phyloP scores from a whole-genome alignment of 176 grass and related monocot genomes.

The Thinopyrum elongatum region DNA sequence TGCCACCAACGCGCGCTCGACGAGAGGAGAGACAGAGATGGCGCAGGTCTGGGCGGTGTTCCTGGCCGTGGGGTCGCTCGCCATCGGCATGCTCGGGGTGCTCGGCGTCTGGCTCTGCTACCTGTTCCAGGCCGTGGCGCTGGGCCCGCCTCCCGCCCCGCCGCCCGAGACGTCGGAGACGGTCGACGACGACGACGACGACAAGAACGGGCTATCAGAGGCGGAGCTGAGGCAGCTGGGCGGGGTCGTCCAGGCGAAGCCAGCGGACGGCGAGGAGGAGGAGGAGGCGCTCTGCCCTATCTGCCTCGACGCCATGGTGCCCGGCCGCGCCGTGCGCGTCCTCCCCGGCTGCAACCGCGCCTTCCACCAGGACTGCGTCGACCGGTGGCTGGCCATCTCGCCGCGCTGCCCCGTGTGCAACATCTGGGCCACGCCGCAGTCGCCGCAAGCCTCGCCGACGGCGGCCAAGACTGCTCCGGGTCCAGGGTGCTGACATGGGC shows the following conservation, averaged over 20 bases:
- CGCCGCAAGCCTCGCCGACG: background rate
- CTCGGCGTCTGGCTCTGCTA: conserved; percentile 54
- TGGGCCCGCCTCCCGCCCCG: background rate
- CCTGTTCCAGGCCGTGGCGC: conserved; percentile 48
- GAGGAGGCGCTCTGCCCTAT: conserved; percentile 45
- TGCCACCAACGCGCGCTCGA: background rate
- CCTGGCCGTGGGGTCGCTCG: conserved; percentile 44
- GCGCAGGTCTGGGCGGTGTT: conserved; percentile 43
- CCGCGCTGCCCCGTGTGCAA: conserved; percentile 54
- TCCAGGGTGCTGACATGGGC: conserved; percentile 28
- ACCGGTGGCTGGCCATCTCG: conserved; percentile 50
- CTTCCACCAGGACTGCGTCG: conserved; percentile 66
- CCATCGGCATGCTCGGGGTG: conserved; percentile 59
- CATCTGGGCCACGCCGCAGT: conserved; percentile 21
- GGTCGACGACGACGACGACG: background rate
- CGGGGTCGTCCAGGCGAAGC: background rate
- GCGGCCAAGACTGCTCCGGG: conserved; percentile 22
- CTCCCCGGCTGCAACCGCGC: conserved; percentile 56
- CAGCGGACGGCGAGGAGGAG: conserved; percentile 6
- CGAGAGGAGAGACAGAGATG: conserved; percentile 16
- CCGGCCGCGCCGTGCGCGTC: conserved; percentile 47
- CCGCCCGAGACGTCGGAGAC: background rate
- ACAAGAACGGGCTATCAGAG: conserved; percentile 46
- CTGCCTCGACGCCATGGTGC: conserved; percentile 54
- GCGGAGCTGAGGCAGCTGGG: conserved; percentile 37